Percentiles rank a stretch among this genome's conserved stretches.
Conservation (phyloP, 2,329 filamentous ascomycete genomes). For the Nothopassalora personata region DNA sequence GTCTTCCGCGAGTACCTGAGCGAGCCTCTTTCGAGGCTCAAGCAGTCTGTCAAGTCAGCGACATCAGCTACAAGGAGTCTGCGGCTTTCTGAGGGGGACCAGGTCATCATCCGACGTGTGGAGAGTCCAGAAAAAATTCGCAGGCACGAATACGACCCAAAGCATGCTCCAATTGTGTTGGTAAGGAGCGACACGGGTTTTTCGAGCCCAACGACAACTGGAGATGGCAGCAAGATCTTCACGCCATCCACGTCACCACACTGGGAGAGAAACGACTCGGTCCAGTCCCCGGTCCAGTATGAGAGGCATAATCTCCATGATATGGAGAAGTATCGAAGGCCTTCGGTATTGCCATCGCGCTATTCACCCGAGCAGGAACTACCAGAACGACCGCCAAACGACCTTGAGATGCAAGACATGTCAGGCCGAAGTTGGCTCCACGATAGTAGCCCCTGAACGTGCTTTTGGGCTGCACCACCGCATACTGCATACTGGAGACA, state of each 20-base stretch:
- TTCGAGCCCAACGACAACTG: neutral
- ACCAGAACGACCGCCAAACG: too few species aligned
- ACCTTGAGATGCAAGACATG: too few species aligned
- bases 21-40: slow-evolving; percentile 10
- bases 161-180: neutral
- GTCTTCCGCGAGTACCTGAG: slow-evolving; percentile 40
- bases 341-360: neutral
- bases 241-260: neutral
- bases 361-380: neutral
- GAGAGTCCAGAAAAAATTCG: neutral
- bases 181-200: neutral
- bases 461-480: too few species aligned
- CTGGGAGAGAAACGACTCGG: neutral
- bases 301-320: neutral
- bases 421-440: too few species aligned
- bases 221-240: neutral
- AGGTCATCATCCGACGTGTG: slow-evolving; percentile 7
- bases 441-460: too few species aligned
- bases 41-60: slow-evolving; percentile 6
- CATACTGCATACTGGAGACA: too few species aligned
- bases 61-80: slow-evolving; percentile 4
- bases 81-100: slow-evolving; percentile 9
- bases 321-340: neutral
- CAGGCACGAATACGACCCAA: neutral
- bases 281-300: neutral